phyloP scores from a whole-genome alignment of 495 filamentous ascomycete species.

The Viridothelium virens region DNA sequence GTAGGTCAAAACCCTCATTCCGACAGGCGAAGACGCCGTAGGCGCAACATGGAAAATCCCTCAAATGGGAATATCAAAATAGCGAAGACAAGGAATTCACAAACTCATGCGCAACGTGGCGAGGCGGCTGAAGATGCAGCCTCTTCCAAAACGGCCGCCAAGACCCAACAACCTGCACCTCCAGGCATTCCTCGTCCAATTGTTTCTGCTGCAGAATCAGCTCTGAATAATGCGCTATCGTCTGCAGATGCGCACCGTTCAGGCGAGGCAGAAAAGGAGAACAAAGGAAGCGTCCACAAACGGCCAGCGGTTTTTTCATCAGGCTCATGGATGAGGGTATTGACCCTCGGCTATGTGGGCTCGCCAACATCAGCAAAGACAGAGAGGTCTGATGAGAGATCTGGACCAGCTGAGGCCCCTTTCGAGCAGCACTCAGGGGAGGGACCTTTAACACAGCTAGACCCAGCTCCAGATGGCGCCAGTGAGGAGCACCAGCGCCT shows the following conservation, averaged over 20 bases:
- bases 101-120: background rate
- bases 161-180: background rate
- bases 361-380: slow-evolving; percentile 7
- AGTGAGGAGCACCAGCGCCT: slow-evolving; percentile 24
- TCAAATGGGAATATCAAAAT: slow-evolving; percentile 2
- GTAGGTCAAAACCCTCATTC: slow-evolving; percentile 64
- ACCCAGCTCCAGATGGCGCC: slow-evolving; percentile 36
- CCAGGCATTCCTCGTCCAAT: slow-evolving; percentile 32
- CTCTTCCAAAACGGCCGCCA: background rate
- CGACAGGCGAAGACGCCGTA: slow-evolving; percentile 32
- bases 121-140: background rate
- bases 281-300: background rate
- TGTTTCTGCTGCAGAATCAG: slow-evolving; percentile 25
- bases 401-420: slow-evolving; percentile 3
- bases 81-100: background rate
- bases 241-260: slow-evolving; percentile 16
- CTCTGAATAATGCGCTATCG: slow-evolving; percentile 22
- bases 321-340: slow-evolving; percentile 31
- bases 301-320: slow-evolving; percentile 15
- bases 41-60: slow-evolving; percentile 14
- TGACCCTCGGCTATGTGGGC: slow-evolving; percentile 47
- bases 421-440: slow-evolving; percentile 9
- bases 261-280: background rate
- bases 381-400: background rate
- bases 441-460: slow-evolving; percentile 25